Evolutionary conservation across 495 filamentous ascomycete species (phyloP).

Genomic region (Lophiostoma macrostomum): DNA sequence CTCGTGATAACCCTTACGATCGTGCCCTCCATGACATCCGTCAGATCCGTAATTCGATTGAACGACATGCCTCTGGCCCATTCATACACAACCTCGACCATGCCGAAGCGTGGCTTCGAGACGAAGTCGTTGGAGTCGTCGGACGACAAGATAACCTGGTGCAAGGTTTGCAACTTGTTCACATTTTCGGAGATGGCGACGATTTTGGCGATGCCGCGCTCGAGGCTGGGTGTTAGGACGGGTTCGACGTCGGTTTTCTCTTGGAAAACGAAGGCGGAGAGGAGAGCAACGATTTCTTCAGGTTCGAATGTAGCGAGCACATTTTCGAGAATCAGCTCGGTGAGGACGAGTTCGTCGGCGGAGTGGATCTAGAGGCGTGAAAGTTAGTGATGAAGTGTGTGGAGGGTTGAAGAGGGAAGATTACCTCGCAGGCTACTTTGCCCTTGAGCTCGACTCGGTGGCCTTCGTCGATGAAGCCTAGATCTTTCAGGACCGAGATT

Average conservation of each 20-base stretch:
- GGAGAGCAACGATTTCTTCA: slow-evolving; percentile 90
- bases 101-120: slow-evolving; percentile 77
- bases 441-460: slow-evolving; percentile 89
- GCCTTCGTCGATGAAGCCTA: slow-evolving; percentile 82
- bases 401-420: background rate
- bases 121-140: slow-evolving; percentile 93
- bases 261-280: slow-evolving; percentile 97
- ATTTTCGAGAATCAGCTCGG: slow-evolving; percentile 93
- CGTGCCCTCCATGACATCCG: slow-evolving; percentile 93
- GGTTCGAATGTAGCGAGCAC: slow-evolving; percentile 93
- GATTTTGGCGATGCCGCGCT: slow-evolving; percentile 81
- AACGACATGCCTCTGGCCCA: slow-evolving; percentile 98
- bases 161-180: slow-evolving; percentile 76
- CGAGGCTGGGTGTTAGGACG: slow-evolving; percentile 76
- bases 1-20: slow-evolving; percentile 91
- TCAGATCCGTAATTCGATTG: slow-evolving; percentile 94
- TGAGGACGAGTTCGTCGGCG: slow-evolving; percentile 94
- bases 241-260: slow-evolving; percentile 88
- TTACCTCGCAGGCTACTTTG: slow-evolving; percentile 90
- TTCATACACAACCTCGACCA: slow-evolving; percentile 97
- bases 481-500: slow-evolving; percentile 82
- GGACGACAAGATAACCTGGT: slow-evolving; percentile 84
- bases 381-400: slow-evolving; percentile 10
- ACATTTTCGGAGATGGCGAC: slow-evolving; percentile 86
- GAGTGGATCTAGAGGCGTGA: slow-evolving; percentile 73